Percentiles rank a stretch among this genome's conserved stretches.
Conservation (phyloP, 1,284 basidiomycete species). For the Agroathelia rolfsii region DNA sequence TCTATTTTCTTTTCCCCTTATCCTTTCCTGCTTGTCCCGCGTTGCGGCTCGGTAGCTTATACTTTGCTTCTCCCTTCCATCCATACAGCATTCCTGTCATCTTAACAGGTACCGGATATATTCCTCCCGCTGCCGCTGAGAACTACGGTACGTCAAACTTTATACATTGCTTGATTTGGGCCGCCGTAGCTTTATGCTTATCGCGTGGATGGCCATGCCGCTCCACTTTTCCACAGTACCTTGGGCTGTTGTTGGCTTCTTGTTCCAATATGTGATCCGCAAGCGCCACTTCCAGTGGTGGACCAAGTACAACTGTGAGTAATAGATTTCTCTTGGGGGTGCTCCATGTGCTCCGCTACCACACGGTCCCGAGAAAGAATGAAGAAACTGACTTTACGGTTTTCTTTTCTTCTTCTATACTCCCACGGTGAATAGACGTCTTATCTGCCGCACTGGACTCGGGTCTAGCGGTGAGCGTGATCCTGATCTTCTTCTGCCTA, state of each 20-base stretch:
- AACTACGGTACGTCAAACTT: no score
- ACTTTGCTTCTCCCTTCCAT: background rate
- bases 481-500: constrained; percentile 38
- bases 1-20: no score
- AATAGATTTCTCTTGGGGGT: background rate
- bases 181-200: no score
- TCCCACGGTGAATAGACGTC: constrained; percentile 24
- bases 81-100: constrained; percentile 19
- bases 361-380: no score
- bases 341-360: no score
- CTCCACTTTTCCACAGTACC: no score
- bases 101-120: constrained; percentile 25
- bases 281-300: constrained; percentile 31
- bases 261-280: constrained; percentile 33
- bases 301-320: constrained; percentile 37
- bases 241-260: constrained; percentile 27
- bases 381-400: no score
- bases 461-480: constrained; percentile 33
- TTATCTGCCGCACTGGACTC: constrained; percentile 42
- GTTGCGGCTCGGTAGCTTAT: no score
- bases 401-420: background rate
- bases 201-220: no score
- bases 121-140: constrained; percentile 26
- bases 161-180: no score
- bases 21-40: no score